phyloP scores from a whole-genome alignment of 1,284 basidiomycete genomes.

The Megacollybia platyphylla region DNA sequence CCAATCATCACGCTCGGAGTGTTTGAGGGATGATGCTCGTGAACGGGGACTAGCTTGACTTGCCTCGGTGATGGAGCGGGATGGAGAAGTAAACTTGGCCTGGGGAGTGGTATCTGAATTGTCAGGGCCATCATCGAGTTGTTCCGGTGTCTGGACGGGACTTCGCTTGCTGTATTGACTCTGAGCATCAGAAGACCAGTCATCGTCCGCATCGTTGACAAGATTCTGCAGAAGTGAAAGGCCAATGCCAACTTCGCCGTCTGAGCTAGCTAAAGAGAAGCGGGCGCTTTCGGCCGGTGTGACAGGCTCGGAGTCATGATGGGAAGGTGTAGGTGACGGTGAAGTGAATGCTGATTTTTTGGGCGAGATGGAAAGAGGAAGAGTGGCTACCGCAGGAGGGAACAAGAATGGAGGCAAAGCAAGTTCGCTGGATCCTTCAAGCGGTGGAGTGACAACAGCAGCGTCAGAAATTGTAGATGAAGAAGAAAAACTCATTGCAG shows the following conservation, averaged over 20 bases:
- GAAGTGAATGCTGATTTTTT: not conserved
- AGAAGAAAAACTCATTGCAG: not conserved
- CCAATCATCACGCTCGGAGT: slow-evolving; percentile 28
- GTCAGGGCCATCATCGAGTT: not conserved
- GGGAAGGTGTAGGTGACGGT: slow-evolving; percentile 1
- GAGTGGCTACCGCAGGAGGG: not conserved
- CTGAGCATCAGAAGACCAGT: slow-evolving; percentile 3
- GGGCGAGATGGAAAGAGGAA: not conserved
- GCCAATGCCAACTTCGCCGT: slow-evolving; percentile 9
- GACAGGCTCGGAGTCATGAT: not conserved
- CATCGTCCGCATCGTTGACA: slow-evolving; percentile 7
- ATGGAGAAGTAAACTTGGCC: not conserved
- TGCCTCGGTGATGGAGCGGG: not conserved
- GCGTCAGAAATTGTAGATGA: slow-evolving; percentile 1
- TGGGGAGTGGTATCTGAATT: not conserved
- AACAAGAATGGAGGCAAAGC: not conserved
- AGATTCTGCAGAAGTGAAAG: slow-evolving; percentile 7
- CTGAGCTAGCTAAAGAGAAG: slow-evolving; percentile 5
- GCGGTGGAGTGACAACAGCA: not conserved
- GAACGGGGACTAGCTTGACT: not conserved
- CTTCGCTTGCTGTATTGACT: slow-evolving; percentile 4
- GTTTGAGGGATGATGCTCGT: not conserved
- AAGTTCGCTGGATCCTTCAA: not conserved
- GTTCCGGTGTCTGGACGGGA: not conserved
- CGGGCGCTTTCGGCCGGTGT: not conserved